Conservation (phyloP, 2,329 filamentous ascomycete species). For the Penicillium sp. region DNA sequence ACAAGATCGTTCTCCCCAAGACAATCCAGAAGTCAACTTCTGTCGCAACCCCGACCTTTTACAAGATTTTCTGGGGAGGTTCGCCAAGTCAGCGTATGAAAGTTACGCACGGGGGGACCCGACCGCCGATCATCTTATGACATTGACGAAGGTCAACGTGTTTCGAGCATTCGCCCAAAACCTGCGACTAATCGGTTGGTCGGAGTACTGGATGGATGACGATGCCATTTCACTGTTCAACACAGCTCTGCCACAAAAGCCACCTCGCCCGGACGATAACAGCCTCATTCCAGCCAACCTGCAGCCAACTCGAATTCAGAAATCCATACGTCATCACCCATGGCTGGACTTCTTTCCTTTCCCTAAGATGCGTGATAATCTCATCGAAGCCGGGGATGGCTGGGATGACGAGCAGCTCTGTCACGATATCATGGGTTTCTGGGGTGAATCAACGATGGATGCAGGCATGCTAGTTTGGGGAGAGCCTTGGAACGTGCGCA, state of each 20-base stretch:
- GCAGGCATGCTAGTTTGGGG: slow-evolving; percentile 50
- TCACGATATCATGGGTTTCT: slow-evolving; percentile 38
- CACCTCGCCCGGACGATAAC: background rate
- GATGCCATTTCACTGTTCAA: slow-evolving; percentile 30
- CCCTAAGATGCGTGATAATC: slow-evolving; percentile 42
- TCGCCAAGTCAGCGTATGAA: slow-evolving; percentile 22
- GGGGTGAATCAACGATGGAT: slow-evolving; percentile 20
- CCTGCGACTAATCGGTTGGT: slow-evolving; percentile 28
- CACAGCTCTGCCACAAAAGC: background rate
- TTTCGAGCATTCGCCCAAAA: slow-evolving; percentile 34
- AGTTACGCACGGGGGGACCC: slow-evolving; percentile 27
- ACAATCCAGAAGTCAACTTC: background rate
- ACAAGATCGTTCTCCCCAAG: background rate
- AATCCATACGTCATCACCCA: slow-evolving; percentile 41
- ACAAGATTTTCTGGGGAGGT: slow-evolving; percentile 12
- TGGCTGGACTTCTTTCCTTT: slow-evolving; percentile 36
- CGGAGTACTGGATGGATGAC: slow-evolving; percentile 24
- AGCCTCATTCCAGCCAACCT: slow-evolving; percentile 27
- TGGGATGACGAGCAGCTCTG: slow-evolving; percentile 40
- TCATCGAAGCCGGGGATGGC: slow-evolving; percentile 30
- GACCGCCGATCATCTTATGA: slow-evolving; percentile 33
- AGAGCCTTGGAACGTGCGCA: slow-evolving; percentile 43
- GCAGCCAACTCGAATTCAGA: slow-evolving; percentile 41
- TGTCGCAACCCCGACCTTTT: background rate
- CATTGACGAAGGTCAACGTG: slow-evolving; percentile 35